Percentiles rank a stretch among this genome's conserved stretches.
Conservation (phyloP, 306 rosid genomes). For the Malus sylvestris region DNA sequence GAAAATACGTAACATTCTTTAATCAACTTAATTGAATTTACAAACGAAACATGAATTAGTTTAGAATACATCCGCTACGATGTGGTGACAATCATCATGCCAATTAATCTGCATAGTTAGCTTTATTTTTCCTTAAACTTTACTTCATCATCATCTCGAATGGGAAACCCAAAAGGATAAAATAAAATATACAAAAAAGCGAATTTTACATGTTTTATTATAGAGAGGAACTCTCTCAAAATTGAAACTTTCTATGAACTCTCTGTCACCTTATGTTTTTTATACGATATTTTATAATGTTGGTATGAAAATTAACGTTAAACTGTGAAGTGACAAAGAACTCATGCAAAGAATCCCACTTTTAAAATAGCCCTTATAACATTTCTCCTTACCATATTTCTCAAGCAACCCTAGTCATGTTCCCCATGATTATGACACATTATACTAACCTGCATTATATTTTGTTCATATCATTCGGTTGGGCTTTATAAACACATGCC, state of each 20-base stretch:
- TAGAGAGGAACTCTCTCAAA: no score
- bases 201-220: background rate
- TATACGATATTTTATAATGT: no score
- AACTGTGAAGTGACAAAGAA: no score
- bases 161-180: background rate
- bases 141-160: constrained; percentile 8
- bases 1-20: no score
- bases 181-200: background rate
- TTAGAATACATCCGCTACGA: background rate
- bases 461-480: background rate
- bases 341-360: fast-evolving
- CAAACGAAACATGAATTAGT: background rate
- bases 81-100: background rate
- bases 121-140: background rate
- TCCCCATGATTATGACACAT: background rate
- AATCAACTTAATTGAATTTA: background rate
- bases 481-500: constrained; percentile 5
- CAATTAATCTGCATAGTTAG: background rate
- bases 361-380: no score
- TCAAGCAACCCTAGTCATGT: background rate
- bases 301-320: no score
- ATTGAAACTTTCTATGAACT: no score
- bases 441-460: background rate
- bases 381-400: background rate
- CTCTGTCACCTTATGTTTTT: no score